Evolutionary conservation across 345 rosid genomes (phyloP).

Genomic region (Tarenaya hassleriana): DNA sequence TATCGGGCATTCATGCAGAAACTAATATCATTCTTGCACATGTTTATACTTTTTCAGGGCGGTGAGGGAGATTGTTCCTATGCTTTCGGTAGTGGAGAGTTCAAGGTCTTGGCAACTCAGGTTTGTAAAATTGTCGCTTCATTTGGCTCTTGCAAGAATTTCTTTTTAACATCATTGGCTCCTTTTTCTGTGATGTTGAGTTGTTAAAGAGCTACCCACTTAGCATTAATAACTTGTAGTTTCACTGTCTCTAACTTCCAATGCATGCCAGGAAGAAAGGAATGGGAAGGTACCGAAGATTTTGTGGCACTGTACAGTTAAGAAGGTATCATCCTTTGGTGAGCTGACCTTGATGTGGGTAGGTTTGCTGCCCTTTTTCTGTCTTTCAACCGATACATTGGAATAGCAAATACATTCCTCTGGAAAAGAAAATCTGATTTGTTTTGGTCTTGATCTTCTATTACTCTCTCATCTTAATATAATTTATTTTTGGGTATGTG

Average conservation of each 20-base stretch:
- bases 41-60: conserved; percentile 55
- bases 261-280: conserved; percentile 65
- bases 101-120: conserved; percentile 94
- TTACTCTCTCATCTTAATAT: too few species aligned
- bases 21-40: conserved; percentile 5
- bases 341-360: conserved; percentile 92
- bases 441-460: too few species aligned
- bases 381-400: too few species aligned
- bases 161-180: too few species aligned
- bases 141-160: conserved; percentile 12
- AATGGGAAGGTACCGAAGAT: conserved; percentile 74
- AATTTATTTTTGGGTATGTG: too few species aligned
- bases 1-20: background rate
- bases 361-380: conserved; percentile 10
- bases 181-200: too few species aligned
- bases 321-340: conserved; percentile 91
- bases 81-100: conserved; percentile 94
- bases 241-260: conserved; percentile 20
- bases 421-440: too few species aligned
- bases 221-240: conserved; percentile 10
- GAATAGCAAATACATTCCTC: too few species aligned
- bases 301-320: conserved; percentile 85
- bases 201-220: too few species aligned
- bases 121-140: conserved; percentile 34
- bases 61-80: conserved; percentile 99